A percentile compares a stretch with the other conserved stretches of the same genome.
These are phyloP conservation scores for Cyberlindnera veronae DNA, from an alignment of 805 yeast species.

Conservation along the genomic window DNA sequence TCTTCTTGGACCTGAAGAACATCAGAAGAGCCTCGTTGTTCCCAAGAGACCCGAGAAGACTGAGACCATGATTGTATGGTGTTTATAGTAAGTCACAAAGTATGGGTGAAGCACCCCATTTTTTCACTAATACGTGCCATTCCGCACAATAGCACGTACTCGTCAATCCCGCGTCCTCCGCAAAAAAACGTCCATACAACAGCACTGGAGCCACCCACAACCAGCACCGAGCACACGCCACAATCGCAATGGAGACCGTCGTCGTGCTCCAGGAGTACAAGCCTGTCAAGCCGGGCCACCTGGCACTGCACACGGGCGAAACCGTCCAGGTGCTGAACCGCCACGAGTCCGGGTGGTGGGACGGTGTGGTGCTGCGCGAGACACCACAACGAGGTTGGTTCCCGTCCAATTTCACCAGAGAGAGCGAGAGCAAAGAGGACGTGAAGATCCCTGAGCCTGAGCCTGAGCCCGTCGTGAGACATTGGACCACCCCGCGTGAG, in stretches of 20 bases:
- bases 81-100: background rate
- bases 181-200: too few relatives aligned
- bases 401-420: constrained; percentile 64
- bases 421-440: constrained; percentile 26
- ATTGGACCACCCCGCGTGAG: constrained; percentile 33
- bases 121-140: too few relatives aligned
- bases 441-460: constrained; percentile 16
- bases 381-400: constrained; percentile 70
- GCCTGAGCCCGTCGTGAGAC: background rate
- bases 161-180: too few relatives aligned
- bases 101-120: too few relatives aligned
- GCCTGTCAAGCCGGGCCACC: too few relatives aligned
- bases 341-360: background rate
- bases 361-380: constrained; percentile 9
- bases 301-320: too few relatives aligned
- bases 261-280: too few relatives aligned
- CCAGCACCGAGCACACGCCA: too few relatives aligned
- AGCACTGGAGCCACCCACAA: too few relatives aligned
- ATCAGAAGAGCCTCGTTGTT: constrained; percentile 97
- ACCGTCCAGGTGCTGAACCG: constrained; percentile 69
- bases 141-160: too few relatives aligned
- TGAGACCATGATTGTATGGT: constrained; percentile 58
- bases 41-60: constrained; percentile 98
- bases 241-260: too few relatives aligned
- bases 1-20: constrained; percentile 93